phyloP scores from a whole-genome alignment of 192 early-diverging fungal species.

The Oehlia diaphana region DNA sequence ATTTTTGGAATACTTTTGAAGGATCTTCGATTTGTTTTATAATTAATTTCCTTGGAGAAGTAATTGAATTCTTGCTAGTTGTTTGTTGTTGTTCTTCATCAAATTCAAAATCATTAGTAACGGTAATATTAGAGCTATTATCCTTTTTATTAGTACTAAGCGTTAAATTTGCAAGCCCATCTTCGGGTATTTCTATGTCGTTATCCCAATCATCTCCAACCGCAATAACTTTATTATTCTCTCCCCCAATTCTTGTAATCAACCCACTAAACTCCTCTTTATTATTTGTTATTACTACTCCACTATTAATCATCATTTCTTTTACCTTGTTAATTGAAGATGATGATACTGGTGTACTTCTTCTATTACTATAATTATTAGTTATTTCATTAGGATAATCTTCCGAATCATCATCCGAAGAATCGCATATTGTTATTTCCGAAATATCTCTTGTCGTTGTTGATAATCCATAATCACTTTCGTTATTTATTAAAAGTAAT shows the following conservation, averaged over 20 bases:
- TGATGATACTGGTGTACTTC: neutral
- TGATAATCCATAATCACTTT: neutral
- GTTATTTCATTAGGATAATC: neutral
- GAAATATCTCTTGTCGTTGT: neutral
- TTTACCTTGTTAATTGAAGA: neutral
- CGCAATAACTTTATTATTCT: neutral
- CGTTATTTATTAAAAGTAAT: slow-evolving; percentile 1
- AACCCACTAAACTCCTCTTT: neutral
- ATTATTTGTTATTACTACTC: neutral
- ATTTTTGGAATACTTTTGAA: neutral
- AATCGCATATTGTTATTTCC: neutral
- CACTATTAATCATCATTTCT: neutral
- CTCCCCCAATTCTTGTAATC: neutral
- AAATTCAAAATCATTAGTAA: neutral
- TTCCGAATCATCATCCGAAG: neutral
- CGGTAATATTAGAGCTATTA: too few relatives aligned
- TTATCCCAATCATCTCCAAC: slow-evolving; percentile 9
- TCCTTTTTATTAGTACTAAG: neutral
- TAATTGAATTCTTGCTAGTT: neutral
- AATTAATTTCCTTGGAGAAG: neutral
- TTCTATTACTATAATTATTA: neutral
- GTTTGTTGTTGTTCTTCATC: neutral
- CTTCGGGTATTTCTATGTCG: slow-evolving; percentile 8
- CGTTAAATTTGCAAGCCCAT: neutral
- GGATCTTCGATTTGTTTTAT: neutral